phyloP scores from a whole-genome alignment of 2,329 filamentous ascomycete species.

The Colletotrichum simmondsii region DNA sequence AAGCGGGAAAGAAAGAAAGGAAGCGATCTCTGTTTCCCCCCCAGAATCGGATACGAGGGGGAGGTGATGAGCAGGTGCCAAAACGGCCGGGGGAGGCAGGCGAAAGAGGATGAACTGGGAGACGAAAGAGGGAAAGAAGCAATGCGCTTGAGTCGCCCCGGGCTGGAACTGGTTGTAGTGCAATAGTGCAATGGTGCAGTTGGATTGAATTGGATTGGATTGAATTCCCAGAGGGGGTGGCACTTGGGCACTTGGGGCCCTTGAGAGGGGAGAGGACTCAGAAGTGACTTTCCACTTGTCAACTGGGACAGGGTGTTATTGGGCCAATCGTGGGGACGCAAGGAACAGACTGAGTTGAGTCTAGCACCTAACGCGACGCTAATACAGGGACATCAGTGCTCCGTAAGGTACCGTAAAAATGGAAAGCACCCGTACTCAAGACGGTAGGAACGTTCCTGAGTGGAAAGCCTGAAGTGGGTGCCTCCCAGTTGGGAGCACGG shows the following conservation, averaged over 20 bases:
- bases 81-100: background rate
- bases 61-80: conserved; percentile 10
- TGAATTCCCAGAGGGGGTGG: background rate
- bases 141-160: conserved; percentile 3
- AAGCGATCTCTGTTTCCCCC: conserved; percentile 31
- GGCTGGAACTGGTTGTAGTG: background rate
- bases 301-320: conserved; percentile 7
- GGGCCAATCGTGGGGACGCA: conserved; percentile 25
- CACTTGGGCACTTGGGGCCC: too few relatives aligned
- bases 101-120: conserved; percentile 8
- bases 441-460: background rate
- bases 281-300: background rate
- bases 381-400: conserved; percentile 1
- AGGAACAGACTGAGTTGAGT: conserved; percentile 21
- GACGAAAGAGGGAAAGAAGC: conserved; percentile 19
- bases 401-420: background rate
- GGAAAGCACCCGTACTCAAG: too few relatives aligned
- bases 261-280: background rate
- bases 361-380: conserved; percentile 14
- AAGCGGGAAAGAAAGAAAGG: conserved; percentile 7
- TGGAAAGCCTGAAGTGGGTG: background rate
- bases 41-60: conserved; percentile 34
- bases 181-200: background rate
- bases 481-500: background rate
- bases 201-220: background rate